These are phyloP conservation scores for Prunus fruticosa DNA, from an alignment of 306 rosid species.

Conservation along the genomic window DNA sequence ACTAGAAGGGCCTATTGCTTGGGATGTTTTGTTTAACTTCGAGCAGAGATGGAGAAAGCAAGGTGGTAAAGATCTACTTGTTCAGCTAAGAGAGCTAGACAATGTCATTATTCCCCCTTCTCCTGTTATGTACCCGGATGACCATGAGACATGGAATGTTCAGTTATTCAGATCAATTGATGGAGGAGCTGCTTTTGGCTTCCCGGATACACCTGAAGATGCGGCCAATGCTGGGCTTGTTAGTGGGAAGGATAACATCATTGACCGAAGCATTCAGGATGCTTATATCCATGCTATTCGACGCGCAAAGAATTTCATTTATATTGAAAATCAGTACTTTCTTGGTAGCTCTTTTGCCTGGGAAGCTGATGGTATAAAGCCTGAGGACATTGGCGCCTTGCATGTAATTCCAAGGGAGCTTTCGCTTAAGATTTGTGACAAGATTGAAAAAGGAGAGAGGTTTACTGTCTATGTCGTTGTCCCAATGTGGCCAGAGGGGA, in stretches of 20 bases:
- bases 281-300: conserved; percentile 50
- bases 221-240: conserved; percentile 45
- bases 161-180: conserved; percentile 51
- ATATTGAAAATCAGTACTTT: conserved; percentile 52
- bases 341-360: conserved; percentile 54
- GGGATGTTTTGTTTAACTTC: conserved; percentile 49
- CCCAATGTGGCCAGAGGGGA: conserved; percentile 58
- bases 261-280: conserved; percentile 54
- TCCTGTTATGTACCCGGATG: conserved; percentile 43
- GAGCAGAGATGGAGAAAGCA: conserved; percentile 61
- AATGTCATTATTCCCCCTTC: conserved; percentile 46
- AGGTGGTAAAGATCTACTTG: conserved; percentile 47
- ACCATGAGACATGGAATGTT: conserved; percentile 46
- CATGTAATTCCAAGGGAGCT: conserved; percentile 54
- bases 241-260: conserved; percentile 52
- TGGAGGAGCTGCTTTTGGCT: conserved; percentile 54
- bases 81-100: conserved; percentile 39
- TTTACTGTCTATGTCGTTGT: conserved; percentile 43
- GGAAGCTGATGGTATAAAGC: conserved; percentile 33
- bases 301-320: conserved; percentile 48
- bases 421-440: conserved; percentile 41
- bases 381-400: conserved; percentile 39
- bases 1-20: conserved; percentile 51
- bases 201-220: conserved; percentile 45
- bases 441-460: conserved; percentile 46